These are phyloP conservation scores for Hypericum androsaemum DNA, from an alignment of 345 rosid species.

Conservation along the genomic window DNA sequence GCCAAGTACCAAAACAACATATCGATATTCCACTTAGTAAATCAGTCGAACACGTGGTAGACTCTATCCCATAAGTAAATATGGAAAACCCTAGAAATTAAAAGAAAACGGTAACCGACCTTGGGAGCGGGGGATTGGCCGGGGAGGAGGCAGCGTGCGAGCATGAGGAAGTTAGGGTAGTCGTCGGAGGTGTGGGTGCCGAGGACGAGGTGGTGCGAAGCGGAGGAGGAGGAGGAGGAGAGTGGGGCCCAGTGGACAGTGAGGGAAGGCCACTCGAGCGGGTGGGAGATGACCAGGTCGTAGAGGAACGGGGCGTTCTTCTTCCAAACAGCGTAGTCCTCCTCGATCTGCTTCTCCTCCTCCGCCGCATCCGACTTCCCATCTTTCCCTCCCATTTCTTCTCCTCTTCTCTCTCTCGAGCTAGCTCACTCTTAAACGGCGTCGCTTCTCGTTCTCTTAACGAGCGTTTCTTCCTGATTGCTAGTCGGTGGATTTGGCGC, in stretches of 20 bases:
- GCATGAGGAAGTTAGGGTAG: conserved; percentile 56
- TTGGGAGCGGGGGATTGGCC: conserved; percentile 36
- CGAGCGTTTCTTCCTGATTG: too few relatives aligned
- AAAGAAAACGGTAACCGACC: conserved; percentile 19
- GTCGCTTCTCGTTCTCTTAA: too few relatives aligned
- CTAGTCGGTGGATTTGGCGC: too few relatives aligned
- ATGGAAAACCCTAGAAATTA: neutral
- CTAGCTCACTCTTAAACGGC: too few relatives aligned
- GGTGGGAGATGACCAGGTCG: conserved; percentile 76
- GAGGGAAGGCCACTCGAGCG: conserved; percentile 96
- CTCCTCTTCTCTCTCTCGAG: too few relatives aligned
- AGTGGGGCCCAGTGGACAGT: conserved; percentile 85
- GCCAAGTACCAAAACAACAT: neutral
- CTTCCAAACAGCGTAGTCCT: conserved; percentile 79
- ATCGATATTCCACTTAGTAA: neutral
- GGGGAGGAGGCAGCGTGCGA: conserved; percentile 70
- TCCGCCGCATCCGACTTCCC: conserved; percentile 17
- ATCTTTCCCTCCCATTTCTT: too few relatives aligned
- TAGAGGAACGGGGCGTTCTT: conserved; percentile 87
- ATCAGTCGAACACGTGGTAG: too few relatives aligned
- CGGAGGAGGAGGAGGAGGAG: conserved; percentile 13
- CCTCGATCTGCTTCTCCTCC: conserved; percentile 56
- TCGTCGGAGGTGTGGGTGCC: conserved; percentile 87
- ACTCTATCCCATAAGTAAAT: too few relatives aligned
- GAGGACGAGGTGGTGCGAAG: conserved; percentile 49